phyloP scores from a whole-genome alignment of 345 rosid genomes.

The Rhizophora mangle region DNA sequence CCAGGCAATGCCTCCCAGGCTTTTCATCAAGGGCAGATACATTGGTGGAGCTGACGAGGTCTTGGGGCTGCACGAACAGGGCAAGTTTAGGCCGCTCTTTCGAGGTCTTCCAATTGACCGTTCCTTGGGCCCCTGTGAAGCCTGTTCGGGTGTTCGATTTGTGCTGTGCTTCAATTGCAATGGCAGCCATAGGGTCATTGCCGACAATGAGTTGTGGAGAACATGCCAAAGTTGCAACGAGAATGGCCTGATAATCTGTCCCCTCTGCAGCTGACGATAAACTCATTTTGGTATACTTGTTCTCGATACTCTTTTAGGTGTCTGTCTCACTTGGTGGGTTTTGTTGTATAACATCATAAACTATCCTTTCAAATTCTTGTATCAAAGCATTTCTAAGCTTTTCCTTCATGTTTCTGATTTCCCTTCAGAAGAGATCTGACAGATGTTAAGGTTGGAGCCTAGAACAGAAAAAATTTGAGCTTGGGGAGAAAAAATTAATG shows the following conservation, averaged over 20 bases:
- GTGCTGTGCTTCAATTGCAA: conserved; percentile 31
- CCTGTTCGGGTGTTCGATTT: conserved; percentile 26
- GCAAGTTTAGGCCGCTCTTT: conserved; percentile 22
- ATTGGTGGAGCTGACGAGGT: conserved; percentile 34
- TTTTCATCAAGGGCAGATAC: conserved; percentile 30
- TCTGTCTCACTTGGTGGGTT: not conserved
- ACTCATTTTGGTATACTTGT: not conserved
- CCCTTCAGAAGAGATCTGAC: too few relatives aligned
- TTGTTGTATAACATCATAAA: not conserved
- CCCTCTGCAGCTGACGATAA: conserved; percentile 22
- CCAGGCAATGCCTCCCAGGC: conserved; percentile 22
- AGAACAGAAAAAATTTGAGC: too few relatives aligned
- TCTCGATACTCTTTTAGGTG: not conserved
- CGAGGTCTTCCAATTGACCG: conserved; percentile 21
- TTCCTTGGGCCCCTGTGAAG: conserved; percentile 19
- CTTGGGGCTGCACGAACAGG: conserved; percentile 24
- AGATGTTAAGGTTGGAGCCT: too few relatives aligned
- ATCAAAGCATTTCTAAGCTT: not conserved
- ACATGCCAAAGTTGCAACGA: conserved; percentile 27
- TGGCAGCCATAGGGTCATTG: conserved; percentile 23
- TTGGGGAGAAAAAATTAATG: too few relatives aligned
- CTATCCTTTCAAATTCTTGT: not conserved
- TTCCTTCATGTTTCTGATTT: too few relatives aligned
- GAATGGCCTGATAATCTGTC: conserved; percentile 30
- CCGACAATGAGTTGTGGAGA: conserved; percentile 17